Percentiles rank a stretch among this genome's conserved stretches.
These are phyloP conservation scores for Lichtheimia corymbifera DNA, from an alignment of 371 early-diverging fungal species.

Conservation along the genomic window DNA sequence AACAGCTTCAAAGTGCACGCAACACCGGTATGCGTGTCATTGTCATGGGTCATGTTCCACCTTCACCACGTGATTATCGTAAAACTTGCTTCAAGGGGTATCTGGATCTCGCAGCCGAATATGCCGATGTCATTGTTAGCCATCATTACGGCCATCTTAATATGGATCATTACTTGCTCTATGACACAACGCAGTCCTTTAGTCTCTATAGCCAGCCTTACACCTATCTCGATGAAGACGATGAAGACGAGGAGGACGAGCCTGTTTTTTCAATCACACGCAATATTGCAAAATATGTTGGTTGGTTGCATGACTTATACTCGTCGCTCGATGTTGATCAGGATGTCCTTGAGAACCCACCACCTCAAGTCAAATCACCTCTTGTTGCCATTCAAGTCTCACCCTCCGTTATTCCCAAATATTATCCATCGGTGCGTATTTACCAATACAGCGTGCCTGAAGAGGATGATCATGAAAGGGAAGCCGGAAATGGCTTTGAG, in stretches of 20 bases:
- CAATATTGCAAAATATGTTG: constrained; percentile 32
- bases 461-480: constrained; percentile 11
- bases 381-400: constrained; percentile 61
- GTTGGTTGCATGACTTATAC: constrained; percentile 38
- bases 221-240: constrained; percentile 9
- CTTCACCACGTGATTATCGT: constrained; percentile 66
- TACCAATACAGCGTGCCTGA: constrained; percentile 52
- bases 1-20: constrained; percentile 51
- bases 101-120: constrained; percentile 54
- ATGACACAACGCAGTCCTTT: constrained; percentile 24
- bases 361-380: constrained; percentile 11
- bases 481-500: not conserved
- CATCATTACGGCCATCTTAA: constrained; percentile 85
- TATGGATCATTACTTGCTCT: constrained; percentile 74
- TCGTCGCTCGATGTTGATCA: constrained; percentile 20
- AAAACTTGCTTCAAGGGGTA: constrained; percentile 63
- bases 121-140: constrained; percentile 65
- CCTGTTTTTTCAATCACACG: constrained; percentile 1
- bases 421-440: constrained; percentile 73
- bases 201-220: not conserved
- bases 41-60: constrained; percentile 80
- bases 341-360: constrained; percentile 2
- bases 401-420: constrained; percentile 77
- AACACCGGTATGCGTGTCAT: constrained; percentile 37
- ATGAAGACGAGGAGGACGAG: constrained; percentile 12